Evolutionary conservation across 1,284 basidiomycete genomes (phyloP), one percentile per base, ranked within the genome.

Genomic region (Leccinum pachyderme): DNA sequence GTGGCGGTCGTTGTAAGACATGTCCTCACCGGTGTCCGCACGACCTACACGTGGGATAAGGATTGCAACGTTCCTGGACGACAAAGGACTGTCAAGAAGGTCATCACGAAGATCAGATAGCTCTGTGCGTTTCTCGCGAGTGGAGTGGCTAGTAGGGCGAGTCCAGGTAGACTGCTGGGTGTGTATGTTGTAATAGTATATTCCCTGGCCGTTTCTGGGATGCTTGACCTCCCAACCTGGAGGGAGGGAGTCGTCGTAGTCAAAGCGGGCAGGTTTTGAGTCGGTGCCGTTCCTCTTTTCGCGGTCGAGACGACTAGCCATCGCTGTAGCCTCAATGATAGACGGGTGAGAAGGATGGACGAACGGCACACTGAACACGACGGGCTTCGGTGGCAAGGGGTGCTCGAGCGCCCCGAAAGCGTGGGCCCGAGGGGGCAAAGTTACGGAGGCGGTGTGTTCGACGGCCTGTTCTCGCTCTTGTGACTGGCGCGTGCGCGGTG

Each of bases 331-430:
- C 68, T 79, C 79, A 63, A 81, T 80, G 61, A 80, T 75, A 59
- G 78, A 78, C 52, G 78, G 75, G 63, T 82, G 79, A 64, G 82
- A 77, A 49, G 81, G 78, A 54, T 80, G 78, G 46, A 82, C 68
- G 64, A 79, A 81, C 49, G 82, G 78, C 27, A 82, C 76, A 55
- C 68, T 77, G 49, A 79, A 73, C 37, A 79, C 75, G 45, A 82
- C 74, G 33, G 87, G 88, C 69, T 90, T 90, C 3, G 88, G 82
- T 24, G 87, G 87, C 15, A 90, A 76, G 18, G 85, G 86, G 64
- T 89, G 88, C 9, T 78, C 82, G 47, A 80, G 65, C 46, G 71
- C 62, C 39, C 39, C 39, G 39, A 41, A 41, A 22, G 22, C 39
- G 11, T 41, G 39, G 11, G 18, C 39, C 18, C 39, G 39, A 44